Evolutionary conservation across 371 early-diverging fungal species (phyloP).

Genomic region (Mortierella sp.): DNA sequence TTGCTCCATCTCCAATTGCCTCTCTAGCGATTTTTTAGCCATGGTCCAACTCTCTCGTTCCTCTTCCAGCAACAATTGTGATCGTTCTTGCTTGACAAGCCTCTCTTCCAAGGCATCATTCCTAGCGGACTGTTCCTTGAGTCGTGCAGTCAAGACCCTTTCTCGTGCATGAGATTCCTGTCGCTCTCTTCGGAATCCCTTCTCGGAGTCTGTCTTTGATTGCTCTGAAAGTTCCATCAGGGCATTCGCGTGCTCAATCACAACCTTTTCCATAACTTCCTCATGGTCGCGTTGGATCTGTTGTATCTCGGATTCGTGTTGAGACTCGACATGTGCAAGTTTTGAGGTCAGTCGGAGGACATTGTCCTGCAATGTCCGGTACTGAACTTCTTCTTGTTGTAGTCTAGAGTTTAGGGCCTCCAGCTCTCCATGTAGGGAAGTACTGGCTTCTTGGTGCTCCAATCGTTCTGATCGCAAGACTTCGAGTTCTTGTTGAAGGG

Average conservation of each 20-base stretch:
- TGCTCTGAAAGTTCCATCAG: constrained; percentile 32
- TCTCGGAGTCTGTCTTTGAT: constrained; percentile 21
- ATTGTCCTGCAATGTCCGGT: constrained; percentile 31
- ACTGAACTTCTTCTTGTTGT: constrained; percentile 37
- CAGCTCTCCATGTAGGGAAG: constrained; percentile 14
- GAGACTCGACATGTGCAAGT: constrained; percentile 6
- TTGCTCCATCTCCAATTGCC: constrained; percentile 41
- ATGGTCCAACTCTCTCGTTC: constrained; percentile 26
- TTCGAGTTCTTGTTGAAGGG: constrained; percentile 11
- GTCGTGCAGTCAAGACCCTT: constrained; percentile 8
- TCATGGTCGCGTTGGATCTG: constrained; percentile 36
- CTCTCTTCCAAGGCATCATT: constrained; percentile 24
- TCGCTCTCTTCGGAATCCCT: constrained; percentile 1
- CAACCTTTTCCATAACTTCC: constrained; percentile 36
- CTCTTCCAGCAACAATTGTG: constrained; percentile 9
- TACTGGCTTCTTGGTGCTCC: constrained; percentile 4
- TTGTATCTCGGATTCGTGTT: constrained; percentile 29
- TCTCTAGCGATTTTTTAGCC: constrained; percentile 32
- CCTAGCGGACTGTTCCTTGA: constrained; percentile 15
- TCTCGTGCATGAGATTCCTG: constrained; percentile 19
- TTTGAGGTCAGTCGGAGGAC: constrained; percentile 33
- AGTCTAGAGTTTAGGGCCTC: constrained; percentile 12
- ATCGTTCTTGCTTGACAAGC: constrained; percentile 14
- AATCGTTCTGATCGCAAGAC: constrained; percentile 11
- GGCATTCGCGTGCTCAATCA: constrained; percentile 34